Evolutionary conservation across 2,329 filamentous ascomycete species (phyloP).

Genomic region (Colletotrichum navitas): DNA sequence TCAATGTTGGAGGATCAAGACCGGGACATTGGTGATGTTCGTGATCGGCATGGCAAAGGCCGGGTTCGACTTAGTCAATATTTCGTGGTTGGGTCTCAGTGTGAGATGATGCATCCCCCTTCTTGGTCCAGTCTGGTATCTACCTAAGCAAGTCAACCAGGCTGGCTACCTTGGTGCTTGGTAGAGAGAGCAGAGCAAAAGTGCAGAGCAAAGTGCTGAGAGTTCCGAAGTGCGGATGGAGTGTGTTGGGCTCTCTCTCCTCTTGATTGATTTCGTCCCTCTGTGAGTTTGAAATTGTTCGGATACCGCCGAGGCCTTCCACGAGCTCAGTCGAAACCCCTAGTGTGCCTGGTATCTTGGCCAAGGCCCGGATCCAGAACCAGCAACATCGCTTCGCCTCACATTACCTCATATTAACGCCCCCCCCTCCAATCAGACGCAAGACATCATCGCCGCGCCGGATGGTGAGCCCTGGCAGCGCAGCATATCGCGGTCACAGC

Average conservation of each 20-base stretch:
- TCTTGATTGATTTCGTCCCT: conserved; percentile 4
- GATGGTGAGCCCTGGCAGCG: conserved; percentile 23
- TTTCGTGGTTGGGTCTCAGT: conserved; percentile 29
- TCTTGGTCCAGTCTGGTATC: background rate
- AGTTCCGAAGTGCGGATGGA: background rate
- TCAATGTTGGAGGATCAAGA: background rate
- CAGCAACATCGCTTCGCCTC: conserved; percentile 12
- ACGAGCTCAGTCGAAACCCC: conserved; percentile 12
- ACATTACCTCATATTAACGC: background rate
- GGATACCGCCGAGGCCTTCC: conserved; percentile 3
- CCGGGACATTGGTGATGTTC: conserved; percentile 15
- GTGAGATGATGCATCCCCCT: conserved; percentile 33
- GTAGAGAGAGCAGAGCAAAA: background rate
- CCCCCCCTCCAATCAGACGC: background rate
- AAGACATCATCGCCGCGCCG: conserved; percentile 23
- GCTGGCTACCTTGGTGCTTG: too few species aligned
- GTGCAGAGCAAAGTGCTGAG: conserved; percentile 1
- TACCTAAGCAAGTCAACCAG: background rate
- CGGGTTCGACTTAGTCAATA: conserved; percentile 29
- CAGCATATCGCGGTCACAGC: background rate
- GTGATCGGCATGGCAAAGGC: conserved; percentile 34
- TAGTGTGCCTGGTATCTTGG: conserved; percentile 25
- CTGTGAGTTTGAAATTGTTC: background rate
- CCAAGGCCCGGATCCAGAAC: conserved; percentile 13
- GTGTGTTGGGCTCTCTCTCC: background rate